phyloP scores from a whole-genome alignment of 2,329 filamentous ascomycete genomes.

The Aspergillus proliferans region DNA sequence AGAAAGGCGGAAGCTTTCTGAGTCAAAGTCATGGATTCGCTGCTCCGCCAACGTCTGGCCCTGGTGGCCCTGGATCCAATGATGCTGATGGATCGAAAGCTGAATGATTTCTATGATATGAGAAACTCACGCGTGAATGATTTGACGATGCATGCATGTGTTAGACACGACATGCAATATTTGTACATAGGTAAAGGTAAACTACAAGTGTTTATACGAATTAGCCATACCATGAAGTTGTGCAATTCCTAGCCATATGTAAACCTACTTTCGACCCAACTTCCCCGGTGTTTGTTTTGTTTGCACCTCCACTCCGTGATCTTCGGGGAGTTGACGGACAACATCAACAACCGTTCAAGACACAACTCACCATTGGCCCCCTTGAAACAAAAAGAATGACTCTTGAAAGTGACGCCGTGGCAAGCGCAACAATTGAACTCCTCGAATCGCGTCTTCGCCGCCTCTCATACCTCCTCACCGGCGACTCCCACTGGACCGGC shows the following conservation, averaged over 20 bases:
- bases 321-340: background rate
- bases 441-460: constrained; percentile 40
- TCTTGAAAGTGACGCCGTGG: constrained; percentile 29
- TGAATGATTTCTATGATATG: background rate
- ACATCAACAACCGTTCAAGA: constrained; percentile 7
- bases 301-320: constrained; percentile 9
- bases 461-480: constrained; percentile 41
- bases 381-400: constrained; percentile 18
- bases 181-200: background rate
- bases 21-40: constrained; percentile 3
- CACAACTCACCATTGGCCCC: background rate
- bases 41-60: background rate
- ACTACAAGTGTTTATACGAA: no score
- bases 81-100: background rate
- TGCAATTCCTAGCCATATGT: background rate
- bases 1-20: constrained; percentile 25
- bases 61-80: background rate
- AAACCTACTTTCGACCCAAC: background rate
- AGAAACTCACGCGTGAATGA: background rate
- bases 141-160: background rate
- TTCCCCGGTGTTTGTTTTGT: constrained; percentile 7
- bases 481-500: constrained; percentile 36
- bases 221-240: no score
- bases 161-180: no score
- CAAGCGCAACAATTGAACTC: constrained; percentile 37